Percentiles rank a stretch among this genome's conserved stretches.
Conservation (phyloP, 2,329 filamentous ascomycete genomes). For the Talaromyces sp. region DNA sequence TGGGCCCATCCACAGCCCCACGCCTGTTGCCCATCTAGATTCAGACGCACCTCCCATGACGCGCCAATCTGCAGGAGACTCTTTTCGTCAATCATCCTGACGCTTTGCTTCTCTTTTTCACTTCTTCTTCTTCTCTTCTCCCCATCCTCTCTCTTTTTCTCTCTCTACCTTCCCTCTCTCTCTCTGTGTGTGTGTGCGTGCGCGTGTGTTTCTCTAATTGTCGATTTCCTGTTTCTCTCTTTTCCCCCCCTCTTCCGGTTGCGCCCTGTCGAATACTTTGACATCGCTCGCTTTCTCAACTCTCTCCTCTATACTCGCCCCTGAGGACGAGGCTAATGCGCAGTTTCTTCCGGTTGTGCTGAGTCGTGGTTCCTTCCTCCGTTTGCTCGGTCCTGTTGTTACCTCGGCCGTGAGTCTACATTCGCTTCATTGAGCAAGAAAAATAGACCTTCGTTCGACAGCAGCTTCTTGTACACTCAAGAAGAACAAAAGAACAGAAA, state of each 20-base stretch:
- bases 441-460: neutral
- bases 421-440: conserved; percentile 1
- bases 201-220: neutral
- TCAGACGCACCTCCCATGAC: conserved; percentile 31
- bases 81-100: conserved; percentile 29
- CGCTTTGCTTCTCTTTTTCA: conserved; percentile 10
- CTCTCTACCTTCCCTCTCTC: neutral
- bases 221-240: neutral
- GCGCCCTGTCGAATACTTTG: neutral
- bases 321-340: neutral
- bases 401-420: neutral
- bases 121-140: neutral
- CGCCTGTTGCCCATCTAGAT: conserved; percentile 31
- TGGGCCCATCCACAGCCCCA: conserved; percentile 7
- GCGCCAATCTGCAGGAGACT: conserved; percentile 38
- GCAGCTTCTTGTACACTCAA: neutral
- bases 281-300: neutral
- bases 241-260: neutral
- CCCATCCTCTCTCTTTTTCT: neutral
- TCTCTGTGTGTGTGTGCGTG: neutral
- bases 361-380: neutral
- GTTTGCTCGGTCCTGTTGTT: neutral
- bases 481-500: neutral
- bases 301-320: neutral
- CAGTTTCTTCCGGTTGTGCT: neutral